Evolutionary conservation across 352 stramenopile species (phyloP).

Genomic region (Phytophthora melonis): DNA sequence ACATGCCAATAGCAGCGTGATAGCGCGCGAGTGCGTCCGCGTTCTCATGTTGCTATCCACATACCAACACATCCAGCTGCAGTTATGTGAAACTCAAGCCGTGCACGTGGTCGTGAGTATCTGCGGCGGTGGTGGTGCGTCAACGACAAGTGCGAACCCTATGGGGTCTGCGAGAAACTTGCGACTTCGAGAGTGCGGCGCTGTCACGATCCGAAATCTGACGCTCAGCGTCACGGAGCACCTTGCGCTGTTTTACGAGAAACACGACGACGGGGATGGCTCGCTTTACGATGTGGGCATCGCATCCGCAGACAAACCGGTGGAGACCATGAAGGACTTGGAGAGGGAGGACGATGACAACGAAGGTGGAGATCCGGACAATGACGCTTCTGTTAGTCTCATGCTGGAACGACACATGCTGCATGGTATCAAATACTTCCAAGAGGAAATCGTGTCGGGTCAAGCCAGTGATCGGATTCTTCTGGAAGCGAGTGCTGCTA

Average conservation of each 20-base stretch:
- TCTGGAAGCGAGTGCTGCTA: constrained; percentile 60
- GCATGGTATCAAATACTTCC: constrained; percentile 67
- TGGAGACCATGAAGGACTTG: constrained; percentile 17
- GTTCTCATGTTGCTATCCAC: constrained; percentile 73
- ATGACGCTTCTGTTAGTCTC: constrained; percentile 35
- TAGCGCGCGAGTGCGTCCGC: constrained; percentile 55
- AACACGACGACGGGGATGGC: constrained; percentile 17
- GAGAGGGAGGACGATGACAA: constrained; percentile 18
- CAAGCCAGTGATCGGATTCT: constrained; percentile 54
- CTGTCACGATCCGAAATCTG: constrained; percentile 72
- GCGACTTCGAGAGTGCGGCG: constrained; percentile 62
- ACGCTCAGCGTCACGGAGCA: constrained; percentile 74
- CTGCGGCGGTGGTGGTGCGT: constrained; percentile 29
- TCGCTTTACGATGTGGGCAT: constrained; percentile 16
- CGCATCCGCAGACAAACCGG: constrained; percentile 2
- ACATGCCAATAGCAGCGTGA: constrained; percentile 40
- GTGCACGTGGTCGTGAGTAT: constrained; percentile 72
- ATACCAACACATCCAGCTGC: constrained; percentile 70
- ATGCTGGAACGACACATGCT: constrained; percentile 66
- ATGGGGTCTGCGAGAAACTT: constrained; percentile 24
- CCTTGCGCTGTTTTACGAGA: constrained; percentile 61
- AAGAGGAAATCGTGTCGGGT: constrained; percentile 57
- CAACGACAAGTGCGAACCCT: constrained; percentile 2
- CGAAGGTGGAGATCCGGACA: background rate
- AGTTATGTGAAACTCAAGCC: constrained; percentile 65